These are phyloP conservation scores for Davidsoniella neocaledoniae DNA, from an alignment of 2,329 filamentous ascomycete genomes.

Conservation along the genomic window DNA sequence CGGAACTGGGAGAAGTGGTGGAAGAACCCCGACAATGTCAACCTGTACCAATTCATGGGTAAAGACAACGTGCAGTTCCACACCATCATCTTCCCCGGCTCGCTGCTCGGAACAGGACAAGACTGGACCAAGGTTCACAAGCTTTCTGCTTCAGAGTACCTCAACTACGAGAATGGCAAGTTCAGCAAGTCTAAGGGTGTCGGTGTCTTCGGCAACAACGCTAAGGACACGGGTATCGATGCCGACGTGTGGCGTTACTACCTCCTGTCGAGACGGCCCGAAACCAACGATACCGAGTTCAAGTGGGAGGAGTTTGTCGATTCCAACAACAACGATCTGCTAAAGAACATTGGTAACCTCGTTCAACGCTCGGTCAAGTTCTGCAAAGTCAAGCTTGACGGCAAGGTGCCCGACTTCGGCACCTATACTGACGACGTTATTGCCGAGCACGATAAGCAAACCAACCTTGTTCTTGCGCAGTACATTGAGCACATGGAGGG, in stretches of 20 bases:
- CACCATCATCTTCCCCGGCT: constrained; percentile 69
- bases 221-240: constrained; percentile 68
- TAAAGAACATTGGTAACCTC: constrained; percentile 59
- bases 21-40: constrained; percentile 74
- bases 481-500: constrained; percentile 54
- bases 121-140: constrained; percentile 84
- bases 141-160: constrained; percentile 71
- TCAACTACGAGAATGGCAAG: constrained; percentile 79
- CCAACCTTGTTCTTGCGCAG: constrained; percentile 47
- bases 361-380: constrained; percentile 62
- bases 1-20: constrained; percentile 88
- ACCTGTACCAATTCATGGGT: constrained; percentile 89
- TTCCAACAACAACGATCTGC: constrained; percentile 77
- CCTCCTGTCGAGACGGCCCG: constrained; percentile 68
- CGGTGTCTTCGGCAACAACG: constrained; percentile 82
- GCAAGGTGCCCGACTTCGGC: constrained; percentile 43
- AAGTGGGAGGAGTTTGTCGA: constrained; percentile 73
- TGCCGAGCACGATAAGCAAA: constrained; percentile 39
- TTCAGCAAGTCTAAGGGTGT: constrained; percentile 84
- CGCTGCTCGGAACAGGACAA: constrained; percentile 67
- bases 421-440: constrained; percentile 38
- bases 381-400: constrained; percentile 57
- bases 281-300: constrained; percentile 76
- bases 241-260: constrained; percentile 91
- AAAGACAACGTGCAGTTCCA: constrained; percentile 53